phyloP scores from a whole-genome alignment of 169 alveolate species.

The Amoebophrya sp. region DNA sequence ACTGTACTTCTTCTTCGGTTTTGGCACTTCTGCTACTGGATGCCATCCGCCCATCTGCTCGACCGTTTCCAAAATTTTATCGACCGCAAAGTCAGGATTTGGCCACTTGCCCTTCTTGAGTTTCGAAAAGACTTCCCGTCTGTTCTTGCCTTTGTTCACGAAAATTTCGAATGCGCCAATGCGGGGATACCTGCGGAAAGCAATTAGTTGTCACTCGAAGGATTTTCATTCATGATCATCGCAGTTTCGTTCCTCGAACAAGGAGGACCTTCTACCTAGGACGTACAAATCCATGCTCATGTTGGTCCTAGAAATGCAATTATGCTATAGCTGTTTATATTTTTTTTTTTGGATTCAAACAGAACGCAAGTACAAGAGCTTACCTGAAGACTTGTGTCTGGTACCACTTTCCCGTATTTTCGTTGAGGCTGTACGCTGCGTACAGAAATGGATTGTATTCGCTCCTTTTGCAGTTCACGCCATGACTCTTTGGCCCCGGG shows the following conservation, averaged over 20 bases:
- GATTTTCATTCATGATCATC: too few relatives aligned
- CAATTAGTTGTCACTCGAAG: too few relatives aligned
- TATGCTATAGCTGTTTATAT: too few relatives aligned
- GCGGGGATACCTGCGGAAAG: neutral
- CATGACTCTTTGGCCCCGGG: neutral
- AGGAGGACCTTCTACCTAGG: too few relatives aligned
- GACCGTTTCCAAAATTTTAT: neutral
- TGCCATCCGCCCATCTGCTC: neutral
- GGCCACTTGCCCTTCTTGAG: neutral
- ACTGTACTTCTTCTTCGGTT: neutral
- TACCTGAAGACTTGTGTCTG: neutral
- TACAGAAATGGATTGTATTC: neutral
- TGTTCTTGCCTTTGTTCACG: neutral
- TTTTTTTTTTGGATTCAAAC: too few relatives aligned
- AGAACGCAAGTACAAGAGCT: too few relatives aligned
- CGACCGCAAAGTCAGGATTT: neutral
- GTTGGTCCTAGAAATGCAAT: too few relatives aligned
- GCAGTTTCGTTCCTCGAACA: too few relatives aligned
- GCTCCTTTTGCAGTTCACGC: neutral
- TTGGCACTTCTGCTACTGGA: neutral
- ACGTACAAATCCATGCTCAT: too few relatives aligned
- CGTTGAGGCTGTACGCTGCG: neutral
- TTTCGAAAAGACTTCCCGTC: neutral
- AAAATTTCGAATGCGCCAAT: neutral
- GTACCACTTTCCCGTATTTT: neutral